Percentiles rank a stretch among this genome's conserved stretches.
Evolutionary conservation across 2,329 filamentous ascomycete genomes (phyloP).

Genomic region (Penicillium sp.): DNA sequence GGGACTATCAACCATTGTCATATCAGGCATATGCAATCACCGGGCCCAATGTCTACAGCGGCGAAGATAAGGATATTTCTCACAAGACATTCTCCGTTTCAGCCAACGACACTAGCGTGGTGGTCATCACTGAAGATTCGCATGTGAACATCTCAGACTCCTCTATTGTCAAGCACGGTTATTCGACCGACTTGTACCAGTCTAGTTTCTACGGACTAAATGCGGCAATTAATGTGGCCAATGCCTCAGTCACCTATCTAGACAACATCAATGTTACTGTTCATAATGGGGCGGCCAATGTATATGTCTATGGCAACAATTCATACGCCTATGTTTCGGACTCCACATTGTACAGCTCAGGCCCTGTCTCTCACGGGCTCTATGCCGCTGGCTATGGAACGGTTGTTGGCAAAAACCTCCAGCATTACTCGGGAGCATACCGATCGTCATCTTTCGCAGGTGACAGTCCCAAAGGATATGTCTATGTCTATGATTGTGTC

Average conservation of each 20-base stretch:
- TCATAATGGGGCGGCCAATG: conserved; percentile 7
- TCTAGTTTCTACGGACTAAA: conserved; percentile 9
- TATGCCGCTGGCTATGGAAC: conserved; percentile 6
- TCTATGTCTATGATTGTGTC: conserved; percentile 3
- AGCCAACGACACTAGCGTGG: conserved; percentile 6
- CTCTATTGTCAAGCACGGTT: conserved; percentile 5
- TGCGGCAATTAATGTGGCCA: conserved; percentile 5
- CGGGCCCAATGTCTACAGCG: not conserved
- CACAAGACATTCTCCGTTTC: conserved; percentile 1
- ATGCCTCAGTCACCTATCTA: not conserved
- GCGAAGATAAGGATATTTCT: not conserved
- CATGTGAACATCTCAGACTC: conserved; percentile 1
- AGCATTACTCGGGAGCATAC: conserved; percentile 5
- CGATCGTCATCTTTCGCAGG: conserved; percentile 5
- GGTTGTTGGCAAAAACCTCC: not conserved
- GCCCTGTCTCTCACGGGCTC: conserved; percentile 2
- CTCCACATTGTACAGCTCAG: not conserved
- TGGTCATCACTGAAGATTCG: conserved; percentile 4
- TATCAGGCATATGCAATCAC: conserved; percentile 2
- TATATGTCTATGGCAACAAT: conserved; percentile 4
- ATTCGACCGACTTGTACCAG: conserved; percentile 4
- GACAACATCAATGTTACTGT: conserved; percentile 1
- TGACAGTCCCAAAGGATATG: conserved; percentile 6
- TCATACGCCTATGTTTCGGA: conserved; percentile 1
- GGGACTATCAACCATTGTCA: not conserved